Evolutionary conservation across 78 protist genomes (phyloP).

Genomic region (Dictyostelium purpureum): DNA sequence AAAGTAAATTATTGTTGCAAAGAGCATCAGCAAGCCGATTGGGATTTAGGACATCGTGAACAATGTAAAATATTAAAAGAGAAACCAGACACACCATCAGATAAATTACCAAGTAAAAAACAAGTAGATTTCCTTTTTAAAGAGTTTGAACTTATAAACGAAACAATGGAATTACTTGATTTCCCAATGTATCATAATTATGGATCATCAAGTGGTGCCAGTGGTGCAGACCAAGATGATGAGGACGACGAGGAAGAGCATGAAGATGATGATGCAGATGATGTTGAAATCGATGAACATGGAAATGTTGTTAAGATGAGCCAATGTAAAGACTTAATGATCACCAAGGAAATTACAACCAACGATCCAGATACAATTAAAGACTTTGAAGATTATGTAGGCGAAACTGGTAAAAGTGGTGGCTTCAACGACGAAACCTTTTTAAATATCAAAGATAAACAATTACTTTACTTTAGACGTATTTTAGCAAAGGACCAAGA

Average conservation of each 20-base stretch:
- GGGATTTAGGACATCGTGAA: constrained; percentile 65
- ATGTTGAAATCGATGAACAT: constrained; percentile 10
- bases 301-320: neutral
- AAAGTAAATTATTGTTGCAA: constrained; percentile 44
- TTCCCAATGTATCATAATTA: neutral
- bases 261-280: constrained; percentile 9
- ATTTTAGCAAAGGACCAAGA: neutral
- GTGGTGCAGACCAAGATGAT: neutral
- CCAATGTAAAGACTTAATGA: neutral
- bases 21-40: constrained; percentile 70
- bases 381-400: constrained; percentile 25
- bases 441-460: constrained; percentile 24
- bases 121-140: constrained; percentile 8
- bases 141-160: constrained; percentile 15
- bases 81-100: too few species aligned
- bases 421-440: constrained; percentile 33
- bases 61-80: constrained; percentile 45
- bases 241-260: neutral
- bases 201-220: neutral
- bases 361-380: neutral
- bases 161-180: neutral
- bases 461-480: constrained; percentile 3
- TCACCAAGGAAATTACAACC: neutral
- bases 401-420: neutral
- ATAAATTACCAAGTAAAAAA: neutral